These are phyloP conservation scores for Ustilago sp. DNA, from an alignment of 1,284 basidiomycete species.

Conservation along the genomic window DNA sequence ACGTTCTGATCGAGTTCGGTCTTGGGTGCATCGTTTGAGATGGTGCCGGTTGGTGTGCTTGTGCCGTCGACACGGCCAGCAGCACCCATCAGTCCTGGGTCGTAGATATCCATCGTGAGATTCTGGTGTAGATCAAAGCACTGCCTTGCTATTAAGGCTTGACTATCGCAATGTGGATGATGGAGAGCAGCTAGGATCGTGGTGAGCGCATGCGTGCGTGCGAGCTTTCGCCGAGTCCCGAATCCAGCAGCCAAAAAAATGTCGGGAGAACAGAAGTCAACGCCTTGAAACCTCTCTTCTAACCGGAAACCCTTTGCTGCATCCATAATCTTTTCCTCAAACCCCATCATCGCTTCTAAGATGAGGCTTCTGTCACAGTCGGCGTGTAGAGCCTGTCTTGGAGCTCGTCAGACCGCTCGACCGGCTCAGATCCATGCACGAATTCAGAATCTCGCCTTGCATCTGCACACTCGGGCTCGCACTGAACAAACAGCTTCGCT, in stretches of 20 bases:
- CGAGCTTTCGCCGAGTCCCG: slow-evolving; percentile 28
- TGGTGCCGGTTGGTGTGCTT: slow-evolving; percentile 15
- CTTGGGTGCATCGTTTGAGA: slow-evolving; percentile 11
- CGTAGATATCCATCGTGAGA: slow-evolving; percentile 52
- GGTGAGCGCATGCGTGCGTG: slow-evolving; percentile 18
- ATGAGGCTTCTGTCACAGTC: slow-evolving; percentile 33
- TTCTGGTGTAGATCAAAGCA: background rate
- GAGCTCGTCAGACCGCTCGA: slow-evolving; percentile 24
- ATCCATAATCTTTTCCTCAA: background rate
- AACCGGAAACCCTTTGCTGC: background rate
- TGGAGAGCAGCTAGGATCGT: background rate
- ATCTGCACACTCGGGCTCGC: slow-evolving; percentile 7
- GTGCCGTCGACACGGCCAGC: slow-evolving; percentile 17
- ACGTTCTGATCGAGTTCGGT: slow-evolving; percentile 63
- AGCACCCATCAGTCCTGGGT: slow-evolving; percentile 30
- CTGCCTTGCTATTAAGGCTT: background rate
- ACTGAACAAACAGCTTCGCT: background rate
- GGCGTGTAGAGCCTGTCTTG: slow-evolving; percentile 32
- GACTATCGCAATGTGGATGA: background rate
- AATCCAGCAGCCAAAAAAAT: background rate
- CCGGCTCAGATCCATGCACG: slow-evolving; percentile 39
- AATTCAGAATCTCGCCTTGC: slow-evolving; percentile 27
- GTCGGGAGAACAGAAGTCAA: background rate
- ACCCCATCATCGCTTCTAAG: background rate
- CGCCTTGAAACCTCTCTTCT: no score